A percentile compares a stretch with the other conserved stretches of the same genome.
These are phyloP conservation scores for Pythium vanterpoolii DNA, from an alignment of 352 stramenopile species.

Conservation along the genomic window DNA sequence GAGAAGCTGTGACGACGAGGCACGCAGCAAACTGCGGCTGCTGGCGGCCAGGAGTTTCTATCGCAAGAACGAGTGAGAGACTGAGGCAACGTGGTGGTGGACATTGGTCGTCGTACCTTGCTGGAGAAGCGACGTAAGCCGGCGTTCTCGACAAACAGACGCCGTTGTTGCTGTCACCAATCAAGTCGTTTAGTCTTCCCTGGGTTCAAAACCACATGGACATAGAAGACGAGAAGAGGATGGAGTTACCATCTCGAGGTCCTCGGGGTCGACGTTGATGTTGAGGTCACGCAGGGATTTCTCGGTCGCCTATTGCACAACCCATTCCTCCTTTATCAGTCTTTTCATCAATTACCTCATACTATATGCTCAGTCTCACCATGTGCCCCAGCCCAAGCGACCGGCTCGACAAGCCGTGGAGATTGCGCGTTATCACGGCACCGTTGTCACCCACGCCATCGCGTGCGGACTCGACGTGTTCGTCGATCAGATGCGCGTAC, in stretches of 20 bases:
- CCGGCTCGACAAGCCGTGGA: neutral
- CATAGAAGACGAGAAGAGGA: neutral
- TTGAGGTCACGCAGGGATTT: constrained; percentile 37
- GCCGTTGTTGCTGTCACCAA: constrained; percentile 19
- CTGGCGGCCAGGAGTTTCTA: constrained; percentile 15
- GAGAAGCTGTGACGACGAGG: constrained; percentile 6
- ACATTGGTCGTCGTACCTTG: constrained; percentile 6
- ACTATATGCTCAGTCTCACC: neutral
- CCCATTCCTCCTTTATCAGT: neutral
- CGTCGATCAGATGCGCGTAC: constrained; percentile 66
- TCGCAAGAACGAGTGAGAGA: neutral
- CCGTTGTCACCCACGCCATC: constrained; percentile 20
- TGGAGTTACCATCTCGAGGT: constrained; percentile 67
- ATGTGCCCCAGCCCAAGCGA: neutral
- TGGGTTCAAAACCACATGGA: neutral
- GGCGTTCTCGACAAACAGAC: constrained; percentile 18
- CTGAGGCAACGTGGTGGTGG: neutral
- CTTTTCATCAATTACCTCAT: neutral
- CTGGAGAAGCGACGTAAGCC: constrained; percentile 15
- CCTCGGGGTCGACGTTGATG: constrained; percentile 36
- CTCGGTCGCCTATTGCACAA: constrained; percentile 15
- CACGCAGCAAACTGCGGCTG: constrained; percentile 11
- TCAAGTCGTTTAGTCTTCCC: neutral
- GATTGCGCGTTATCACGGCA: neutral
- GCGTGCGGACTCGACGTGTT: constrained; percentile 58